Percentiles rank a stretch among this genome's conserved stretches.
These are phyloP conservation scores for Suillus alpinus DNA, from an alignment of 768 basidiomycete species.

Conservation along the genomic window DNA sequence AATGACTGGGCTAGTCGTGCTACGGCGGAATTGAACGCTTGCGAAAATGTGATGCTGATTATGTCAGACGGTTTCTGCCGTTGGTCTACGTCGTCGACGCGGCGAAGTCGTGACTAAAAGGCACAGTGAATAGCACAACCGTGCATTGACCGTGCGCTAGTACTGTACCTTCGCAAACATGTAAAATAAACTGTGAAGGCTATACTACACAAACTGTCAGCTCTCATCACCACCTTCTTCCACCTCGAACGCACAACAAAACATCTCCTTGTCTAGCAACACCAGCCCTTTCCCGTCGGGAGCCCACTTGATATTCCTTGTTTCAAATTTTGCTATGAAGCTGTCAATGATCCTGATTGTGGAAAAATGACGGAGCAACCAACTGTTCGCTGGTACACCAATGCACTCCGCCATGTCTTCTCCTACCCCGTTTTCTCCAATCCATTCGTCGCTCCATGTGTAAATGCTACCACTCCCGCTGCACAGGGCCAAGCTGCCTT, in stretches of 20 bases:
- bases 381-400: slow-evolving; percentile 82
- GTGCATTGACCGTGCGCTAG: background rate
- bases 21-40: background rate
- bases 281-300: slow-evolving; percentile 84
- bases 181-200: background rate
- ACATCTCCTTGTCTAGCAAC: slow-evolving; percentile 71
- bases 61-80: slow-evolving; percentile 8
- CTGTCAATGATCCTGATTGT: background rate
- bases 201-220: background rate
- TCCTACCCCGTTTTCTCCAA: slow-evolving; percentile 54
- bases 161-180: background rate
- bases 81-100: background rate
- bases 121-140: background rate
- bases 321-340: slow-evolving; percentile 62
- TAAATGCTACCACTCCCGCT: slow-evolving; percentile 68
- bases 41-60: slow-evolving; percentile 4
- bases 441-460: slow-evolving; percentile 84
- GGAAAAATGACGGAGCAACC: slow-evolving; percentile 10
- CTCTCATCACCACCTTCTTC: slow-evolving; percentile 36
- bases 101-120: no score
- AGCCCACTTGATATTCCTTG: slow-evolving; percentile 71
- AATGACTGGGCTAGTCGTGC: background rate
- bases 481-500: slow-evolving; percentile 64
- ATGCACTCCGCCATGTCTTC: slow-evolving; percentile 87
- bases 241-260: slow-evolving; percentile 86